Percentiles rank a stretch among this genome's conserved stretches.
These are phyloP conservation scores for Penicillium palitans DNA, from an alignment of 2,329 filamentous ascomycete species.

Conservation along the genomic window DNA sequence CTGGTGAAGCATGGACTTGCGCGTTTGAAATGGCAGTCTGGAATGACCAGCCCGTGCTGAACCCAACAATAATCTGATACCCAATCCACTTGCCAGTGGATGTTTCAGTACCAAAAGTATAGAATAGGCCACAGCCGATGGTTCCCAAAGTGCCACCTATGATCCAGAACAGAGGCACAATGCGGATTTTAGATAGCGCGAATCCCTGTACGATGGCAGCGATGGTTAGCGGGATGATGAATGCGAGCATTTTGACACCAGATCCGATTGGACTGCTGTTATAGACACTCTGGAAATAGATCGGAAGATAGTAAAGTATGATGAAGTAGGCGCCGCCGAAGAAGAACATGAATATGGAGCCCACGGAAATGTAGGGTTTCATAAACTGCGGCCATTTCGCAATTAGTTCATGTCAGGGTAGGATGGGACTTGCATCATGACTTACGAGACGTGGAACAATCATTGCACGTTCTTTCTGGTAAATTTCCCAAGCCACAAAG, in stretches of 20 bases:
- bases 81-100: conserved; percentile 25
- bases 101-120: conserved; percentile 34
- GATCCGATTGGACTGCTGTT: conserved; percentile 34
- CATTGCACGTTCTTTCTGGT: conserved; percentile 44
- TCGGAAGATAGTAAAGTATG: conserved; percentile 35
- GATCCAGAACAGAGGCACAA: conserved; percentile 30
- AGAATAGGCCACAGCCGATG: conserved; percentile 36
- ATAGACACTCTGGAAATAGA: conserved; percentile 42
- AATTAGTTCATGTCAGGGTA: background rate
- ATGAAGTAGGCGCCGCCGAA: conserved; percentile 35
- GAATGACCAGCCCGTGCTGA: conserved; percentile 22
- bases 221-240: conserved; percentile 39
- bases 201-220: conserved; percentile 32
- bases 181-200: conserved; percentile 29
- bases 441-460: conserved; percentile 38
- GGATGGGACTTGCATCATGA: background rate
- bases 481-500: conserved; percentile 43
- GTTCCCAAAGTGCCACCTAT: conserved; percentile 31
- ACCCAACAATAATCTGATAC: conserved; percentile 25
- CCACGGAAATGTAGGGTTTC: conserved; percentile 36
- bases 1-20: background rate
- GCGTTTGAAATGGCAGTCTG: conserved; percentile 13
- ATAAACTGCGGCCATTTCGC: background rate
- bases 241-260: conserved; percentile 46
- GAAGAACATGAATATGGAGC: conserved; percentile 38